Percentiles rank a stretch among this genome's conserved stretches.
Conservation (phyloP, 768 basidiomycete species). For the Rhizopogon vesiculosus region DNA sequence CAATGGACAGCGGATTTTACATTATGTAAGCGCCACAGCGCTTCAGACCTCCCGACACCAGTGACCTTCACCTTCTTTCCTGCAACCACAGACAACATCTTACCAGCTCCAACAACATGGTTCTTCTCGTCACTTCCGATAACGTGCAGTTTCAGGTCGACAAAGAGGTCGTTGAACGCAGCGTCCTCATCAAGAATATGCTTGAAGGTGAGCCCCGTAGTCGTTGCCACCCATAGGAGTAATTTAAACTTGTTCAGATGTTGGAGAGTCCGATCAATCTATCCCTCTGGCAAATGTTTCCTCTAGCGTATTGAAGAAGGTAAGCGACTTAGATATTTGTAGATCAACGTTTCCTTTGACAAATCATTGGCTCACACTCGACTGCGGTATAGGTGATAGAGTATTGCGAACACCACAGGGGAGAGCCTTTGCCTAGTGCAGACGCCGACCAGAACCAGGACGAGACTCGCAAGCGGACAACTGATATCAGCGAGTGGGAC, state of each 20-base stretch:
- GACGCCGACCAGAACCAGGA: constrained; percentile 82
- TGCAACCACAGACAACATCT: background rate
- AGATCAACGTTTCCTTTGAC: background rate
- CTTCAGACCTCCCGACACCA: background rate
- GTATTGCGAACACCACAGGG: constrained; percentile 98
- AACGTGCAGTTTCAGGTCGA: constrained; percentile 93
- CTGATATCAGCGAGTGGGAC: constrained; percentile 99
- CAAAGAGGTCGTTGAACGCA: constrained; percentile 91
- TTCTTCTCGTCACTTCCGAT: constrained; percentile 90
- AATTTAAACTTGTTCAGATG: constrained; percentile 47
- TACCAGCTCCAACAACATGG: constrained; percentile 43
- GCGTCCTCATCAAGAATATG: constrained; percentile 99
- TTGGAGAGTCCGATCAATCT: constrained; percentile 90
- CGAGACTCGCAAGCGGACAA: constrained; percentile 96
- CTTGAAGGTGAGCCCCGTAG: constrained; percentile 68
- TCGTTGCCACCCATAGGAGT: background rate
- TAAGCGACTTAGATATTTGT: constrained; percentile 18
- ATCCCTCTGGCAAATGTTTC: constrained; percentile 95
- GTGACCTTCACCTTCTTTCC: background rate
- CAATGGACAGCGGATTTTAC: too few species aligned
- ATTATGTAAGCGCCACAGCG: background rate
- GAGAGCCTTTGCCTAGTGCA: constrained; percentile 88
- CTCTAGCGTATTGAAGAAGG: constrained; percentile 91
- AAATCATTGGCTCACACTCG: background rate
- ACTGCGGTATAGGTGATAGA: constrained; percentile 72